A percentile compares a stretch with the other conserved stretches of the same genome.
phyloP scores from a whole-genome alignment of 2,329 filamentous ascomycete species.

The Seiridium cupressi region DNA sequence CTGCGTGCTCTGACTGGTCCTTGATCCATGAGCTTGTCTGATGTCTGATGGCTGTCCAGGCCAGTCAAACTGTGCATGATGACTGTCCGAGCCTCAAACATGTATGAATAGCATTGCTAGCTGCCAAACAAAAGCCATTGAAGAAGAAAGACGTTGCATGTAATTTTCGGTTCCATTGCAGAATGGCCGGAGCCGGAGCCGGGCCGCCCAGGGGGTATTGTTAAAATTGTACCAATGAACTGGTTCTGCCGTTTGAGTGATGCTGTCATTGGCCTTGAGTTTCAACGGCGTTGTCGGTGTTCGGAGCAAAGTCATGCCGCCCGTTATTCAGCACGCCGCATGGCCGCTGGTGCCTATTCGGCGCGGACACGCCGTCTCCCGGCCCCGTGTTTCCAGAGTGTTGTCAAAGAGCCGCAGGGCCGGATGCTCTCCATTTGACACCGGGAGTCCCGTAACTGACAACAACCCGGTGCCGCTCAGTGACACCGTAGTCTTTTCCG shows the following conservation, averaged over 20 bases:
- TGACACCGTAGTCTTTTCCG: background rate
- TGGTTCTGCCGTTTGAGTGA: background rate
- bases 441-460: background rate
- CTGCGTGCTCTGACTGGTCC: too few relatives aligned
- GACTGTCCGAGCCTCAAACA: too few relatives aligned
- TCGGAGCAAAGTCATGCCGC: conserved; percentile 8
- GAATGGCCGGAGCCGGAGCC: too few relatives aligned
- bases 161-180: too few relatives aligned
- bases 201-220: too few relatives aligned
- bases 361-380: background rate
- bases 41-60: too few relatives aligned
- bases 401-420: conserved; percentile 1
- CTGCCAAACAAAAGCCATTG: too few relatives aligned
- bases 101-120: background rate
- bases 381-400: background rate
- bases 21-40: too few relatives aligned
- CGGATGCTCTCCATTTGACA: background rate
- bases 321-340: background rate
- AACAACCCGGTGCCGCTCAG: background rate
- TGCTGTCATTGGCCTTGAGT: background rate
- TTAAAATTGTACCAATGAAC: background rate
- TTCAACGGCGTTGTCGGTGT: background rate
- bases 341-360: background rate
- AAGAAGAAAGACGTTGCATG: too few relatives aligned
- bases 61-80: too few relatives aligned